phyloP scores from a whole-genome alignment of 306 rosid genomes.

The Elaeagnus macrophylla region DNA sequence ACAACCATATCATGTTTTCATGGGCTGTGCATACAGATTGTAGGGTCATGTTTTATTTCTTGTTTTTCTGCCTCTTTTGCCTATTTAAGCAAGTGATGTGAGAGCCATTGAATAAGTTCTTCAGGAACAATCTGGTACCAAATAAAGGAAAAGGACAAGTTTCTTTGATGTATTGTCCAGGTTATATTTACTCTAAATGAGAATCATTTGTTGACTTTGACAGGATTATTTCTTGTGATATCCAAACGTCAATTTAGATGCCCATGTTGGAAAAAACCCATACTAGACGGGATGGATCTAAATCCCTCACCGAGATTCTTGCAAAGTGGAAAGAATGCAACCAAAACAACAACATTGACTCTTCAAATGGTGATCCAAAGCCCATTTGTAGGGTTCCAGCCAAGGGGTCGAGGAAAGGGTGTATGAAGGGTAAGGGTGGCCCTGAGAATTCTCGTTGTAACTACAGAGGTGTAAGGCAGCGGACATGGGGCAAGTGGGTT shows the following conservation, averaged over 20 bases:
- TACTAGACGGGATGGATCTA: slow-evolving; percentile 51
- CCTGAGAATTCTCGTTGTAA: slow-evolving; percentile 81
- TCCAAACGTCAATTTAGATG: slow-evolving; percentile 32
- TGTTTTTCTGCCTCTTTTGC: too few relatives aligned
- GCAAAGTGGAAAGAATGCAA: slow-evolving; percentile 64
- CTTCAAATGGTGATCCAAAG: slow-evolving; percentile 29
- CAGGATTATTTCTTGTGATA: slow-evolving; percentile 29
- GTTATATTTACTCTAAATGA: background rate
- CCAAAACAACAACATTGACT: slow-evolving; percentile 35
- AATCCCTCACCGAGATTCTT: slow-evolving; percentile 51
- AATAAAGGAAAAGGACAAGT: too few relatives aligned
- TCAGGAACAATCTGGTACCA: too few relatives aligned
- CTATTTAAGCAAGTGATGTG: too few relatives aligned
- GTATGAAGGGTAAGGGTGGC: slow-evolving; percentile 95
- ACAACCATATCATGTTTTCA: too few relatives aligned
- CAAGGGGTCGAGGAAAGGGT: slow-evolving; percentile 82
- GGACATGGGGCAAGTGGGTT: slow-evolving; percentile 97
- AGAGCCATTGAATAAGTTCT: too few relatives aligned
- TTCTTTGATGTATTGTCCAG: too few relatives aligned
- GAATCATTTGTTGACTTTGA: slow-evolving; percentile 11
- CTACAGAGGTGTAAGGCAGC: slow-evolving; percentile 85
- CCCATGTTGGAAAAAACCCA: slow-evolving; percentile 35
- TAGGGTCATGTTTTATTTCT: too few relatives aligned
- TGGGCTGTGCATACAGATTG: too few relatives aligned
- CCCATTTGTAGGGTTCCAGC: slow-evolving; percentile 61